Evolutionary conservation across 2,329 filamentous ascomycete species (phyloP).

Genomic region (Aphanoascus verrucosus): DNA sequence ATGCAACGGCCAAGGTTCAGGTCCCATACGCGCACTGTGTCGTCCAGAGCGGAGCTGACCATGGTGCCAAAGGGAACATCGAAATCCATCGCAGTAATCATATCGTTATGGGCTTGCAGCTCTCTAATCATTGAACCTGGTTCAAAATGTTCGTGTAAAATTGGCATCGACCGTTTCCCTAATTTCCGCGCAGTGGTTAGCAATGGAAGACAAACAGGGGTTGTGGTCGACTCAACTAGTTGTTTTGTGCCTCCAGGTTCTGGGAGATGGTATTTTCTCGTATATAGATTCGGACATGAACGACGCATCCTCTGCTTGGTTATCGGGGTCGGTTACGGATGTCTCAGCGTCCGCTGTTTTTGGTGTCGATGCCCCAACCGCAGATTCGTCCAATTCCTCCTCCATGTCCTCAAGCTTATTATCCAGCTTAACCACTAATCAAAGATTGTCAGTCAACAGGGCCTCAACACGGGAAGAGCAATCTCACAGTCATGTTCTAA

Average conservation of each 20-base stretch:
- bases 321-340: constrained; percentile 45
- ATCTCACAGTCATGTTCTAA: constrained; percentile 75
- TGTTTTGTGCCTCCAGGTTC: constrained; percentile 40
- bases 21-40: constrained; percentile 93
- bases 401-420: constrained; percentile 53
- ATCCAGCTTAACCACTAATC: constrained; percentile 46
- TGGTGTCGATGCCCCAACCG: constrained; percentile 27
- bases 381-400: constrained; percentile 43
- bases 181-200: constrained; percentile 19
- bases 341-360: constrained; percentile 33
- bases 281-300: constrained; percentile 99
- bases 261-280: constrained; percentile 68
- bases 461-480: background rate
- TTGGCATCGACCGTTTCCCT: constrained; percentile 66
- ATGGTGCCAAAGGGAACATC: constrained; percentile 94
- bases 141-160: constrained; percentile 89
- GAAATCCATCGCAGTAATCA: constrained; percentile 84
- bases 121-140: constrained; percentile 81
- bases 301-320: constrained; percentile 42
- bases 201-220: background rate
- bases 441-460: background rate
- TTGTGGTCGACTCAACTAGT: constrained; percentile 26
- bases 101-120: constrained; percentile 77
- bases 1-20: constrained; percentile 87
- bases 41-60: constrained; percentile 84